Evolutionary conservation across 2,329 filamentous ascomycete genomes (phyloP), one percentile per base, ranked within the genome.

Genomic region (Atkinsonella texensis): DNA sequence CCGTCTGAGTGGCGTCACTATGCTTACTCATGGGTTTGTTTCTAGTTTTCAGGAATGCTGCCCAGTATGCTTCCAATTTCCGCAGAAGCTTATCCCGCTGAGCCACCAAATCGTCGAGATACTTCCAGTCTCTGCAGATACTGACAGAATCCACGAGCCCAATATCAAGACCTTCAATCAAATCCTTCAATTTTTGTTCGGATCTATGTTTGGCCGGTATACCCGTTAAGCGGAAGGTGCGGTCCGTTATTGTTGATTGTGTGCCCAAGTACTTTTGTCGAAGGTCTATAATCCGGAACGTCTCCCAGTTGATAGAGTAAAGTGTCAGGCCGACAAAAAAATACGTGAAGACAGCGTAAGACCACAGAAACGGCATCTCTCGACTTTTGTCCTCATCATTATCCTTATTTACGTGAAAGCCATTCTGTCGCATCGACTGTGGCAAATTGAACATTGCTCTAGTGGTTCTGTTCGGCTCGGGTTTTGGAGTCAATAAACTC

Each of bases 311-410:
- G 60, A 97, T 82, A 58, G 91, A 79, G 64, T 90, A 95, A 12
- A 96, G 72, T 0, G 87, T 86, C 42, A 97, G 70, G 1, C 74
- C 80, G 6, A 85, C 91, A 66, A 97, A 98, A 48, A 97, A 76
- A 70, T 96, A 98, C 1, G 89, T 87, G 60, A 98, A 98, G n/a
- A 87, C 74, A 13, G 95, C 79, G 62, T 97, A 96, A 61, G 91
- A 87, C 89, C 91, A 96, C 1, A 96, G 71, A 60, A 90, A 95
- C 8, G 60, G 55, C 11, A 51, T 59, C 40, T 68, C 64, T 48
- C 61, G 63, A 47, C 64, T 65, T 50, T 57, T 60, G 41, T 69
- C 67, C 55, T 65, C 65, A 38, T 65, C 62, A 3, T 58, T 58
- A 35, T 61, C 68, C 46, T 67, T 63, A 38, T 57, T 32, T 11